phyloP scores from a whole-genome alignment of 2,329 filamentous ascomycete genomes.

The Ophiostoma sp. region DNA sequence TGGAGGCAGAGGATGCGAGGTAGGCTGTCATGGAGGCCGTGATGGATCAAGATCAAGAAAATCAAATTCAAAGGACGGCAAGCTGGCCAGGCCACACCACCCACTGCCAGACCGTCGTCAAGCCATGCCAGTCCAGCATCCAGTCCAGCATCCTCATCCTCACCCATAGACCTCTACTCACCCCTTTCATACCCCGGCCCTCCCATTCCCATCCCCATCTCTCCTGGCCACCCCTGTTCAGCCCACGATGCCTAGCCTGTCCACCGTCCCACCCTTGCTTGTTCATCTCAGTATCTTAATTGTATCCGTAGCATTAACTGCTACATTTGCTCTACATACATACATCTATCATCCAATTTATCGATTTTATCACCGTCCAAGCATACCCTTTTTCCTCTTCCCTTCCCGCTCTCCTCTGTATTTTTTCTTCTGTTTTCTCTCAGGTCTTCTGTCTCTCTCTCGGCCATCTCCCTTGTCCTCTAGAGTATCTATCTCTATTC shows the following conservation, averaged over 20 bases:
- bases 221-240: conserved; percentile 4
- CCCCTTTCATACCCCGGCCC: conserved; percentile 4
- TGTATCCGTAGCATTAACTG: not conserved
- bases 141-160: too few relatives aligned
- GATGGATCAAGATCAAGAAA: not conserved
- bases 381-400: not conserved
- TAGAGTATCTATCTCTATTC: not conserved
- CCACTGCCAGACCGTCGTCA: not conserved
- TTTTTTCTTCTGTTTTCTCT: conserved; percentile 4
- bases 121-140: not conserved
- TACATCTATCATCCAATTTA: conserved; percentile 4
- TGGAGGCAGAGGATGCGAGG: not conserved
- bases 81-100: not conserved
- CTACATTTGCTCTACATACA: not conserved
- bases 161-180: not conserved
- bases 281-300: conserved; percentile 1
- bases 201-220: not conserved
- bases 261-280: conserved; percentile 11
- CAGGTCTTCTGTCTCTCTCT: not conserved
- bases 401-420: conserved; percentile 10
- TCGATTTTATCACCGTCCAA: conserved; percentile 1
- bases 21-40: not conserved
- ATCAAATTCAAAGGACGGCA: not conserved
- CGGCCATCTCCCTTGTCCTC: not conserved
- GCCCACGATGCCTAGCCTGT: conserved; percentile 12